phyloP scores from a whole-genome alignment of 2,329 filamentous ascomycete genomes.

The Aspergillus niger region DNA sequence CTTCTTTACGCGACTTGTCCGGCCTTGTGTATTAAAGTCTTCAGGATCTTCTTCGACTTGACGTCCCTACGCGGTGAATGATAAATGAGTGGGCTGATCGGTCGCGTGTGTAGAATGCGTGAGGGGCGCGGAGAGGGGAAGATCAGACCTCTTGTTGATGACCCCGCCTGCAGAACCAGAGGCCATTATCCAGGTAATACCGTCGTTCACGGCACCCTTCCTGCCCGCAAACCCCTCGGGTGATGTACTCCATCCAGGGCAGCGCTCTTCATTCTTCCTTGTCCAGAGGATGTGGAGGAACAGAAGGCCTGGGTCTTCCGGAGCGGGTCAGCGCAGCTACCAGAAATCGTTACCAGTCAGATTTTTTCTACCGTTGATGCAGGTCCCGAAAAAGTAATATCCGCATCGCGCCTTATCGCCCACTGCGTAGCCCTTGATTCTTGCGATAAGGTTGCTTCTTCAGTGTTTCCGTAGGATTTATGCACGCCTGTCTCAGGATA shows the following conservation, averaged over 20 bases:
- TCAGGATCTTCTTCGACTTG: slow-evolving; percentile 65
- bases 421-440: neutral
- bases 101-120: neutral
- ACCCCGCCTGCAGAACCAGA: slow-evolving; percentile 76
- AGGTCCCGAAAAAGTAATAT: neutral
- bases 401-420: neutral
- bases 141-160: slow-evolving; percentile 71
- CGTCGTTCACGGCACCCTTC: slow-evolving; percentile 70
- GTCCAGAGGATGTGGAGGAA: neutral
- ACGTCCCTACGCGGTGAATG: slow-evolving; percentile 31
- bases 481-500: neutral
- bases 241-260: slow-evolving; percentile 46
- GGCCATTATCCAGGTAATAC: slow-evolving; percentile 74
- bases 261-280: slow-evolving; percentile 32
- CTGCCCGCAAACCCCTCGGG: slow-evolving; percentile 54
- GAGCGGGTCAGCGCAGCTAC: neutral
- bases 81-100: slow-evolving; percentile 5
- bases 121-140: slow-evolving; percentile 9
- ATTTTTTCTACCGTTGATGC: slow-evolving; percentile 5
- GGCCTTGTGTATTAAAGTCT: slow-evolving; percentile 65
- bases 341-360: slow-evolving; percentile 2
- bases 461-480: neutral
- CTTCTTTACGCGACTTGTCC: slow-evolving; percentile 58
- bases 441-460: neutral
- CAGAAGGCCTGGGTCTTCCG: slow-evolving; percentile 7